Evolutionary conservation across 768 basidiomycete species (phyloP).

Genomic region (Tulasnella sp.): DNA sequence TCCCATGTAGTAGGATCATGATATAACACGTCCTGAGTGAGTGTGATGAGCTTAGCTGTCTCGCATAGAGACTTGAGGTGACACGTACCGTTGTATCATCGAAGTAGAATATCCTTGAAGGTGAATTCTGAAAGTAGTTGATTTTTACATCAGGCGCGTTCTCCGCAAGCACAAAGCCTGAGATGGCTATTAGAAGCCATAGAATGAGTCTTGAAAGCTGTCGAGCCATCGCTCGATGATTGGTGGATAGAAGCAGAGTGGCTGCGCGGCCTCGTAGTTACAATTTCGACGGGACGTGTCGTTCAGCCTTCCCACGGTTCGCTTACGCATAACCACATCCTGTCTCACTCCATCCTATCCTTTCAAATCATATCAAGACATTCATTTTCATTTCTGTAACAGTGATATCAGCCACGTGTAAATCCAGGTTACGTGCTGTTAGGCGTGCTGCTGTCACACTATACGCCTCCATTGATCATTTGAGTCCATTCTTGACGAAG

Average conservation of each 20-base stretch:
- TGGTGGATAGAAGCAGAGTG: background rate
- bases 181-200: background rate
- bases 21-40: slow-evolving; percentile 51
- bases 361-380: too few relatives aligned
- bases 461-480: too few relatives aligned
- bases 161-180: slow-evolving; percentile 6
- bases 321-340: too few relatives aligned
- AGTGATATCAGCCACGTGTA: too few relatives aligned
- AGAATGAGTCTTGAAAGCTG: background rate
- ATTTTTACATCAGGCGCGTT: slow-evolving; percentile 25
- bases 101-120: slow-evolving; percentile 75
- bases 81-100: slow-evolving; percentile 71
- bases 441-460: too few relatives aligned
- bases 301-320: too few relatives aligned
- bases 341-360: too few relatives aligned
- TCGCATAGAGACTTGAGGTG: background rate
- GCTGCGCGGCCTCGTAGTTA: too few relatives aligned
- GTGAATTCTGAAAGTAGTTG: slow-evolving; percentile 51
- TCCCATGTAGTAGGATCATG: slow-evolving; percentile 59
- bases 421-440: too few relatives aligned
- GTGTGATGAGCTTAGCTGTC: background rate
- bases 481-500: too few relatives aligned
- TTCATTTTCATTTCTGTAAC: too few relatives aligned
- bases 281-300: too few relatives aligned
- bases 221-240: background rate